Evolutionary conservation across 139 green algal genomes (phyloP).

Genomic region (Helicosporidium sp.): DNA sequence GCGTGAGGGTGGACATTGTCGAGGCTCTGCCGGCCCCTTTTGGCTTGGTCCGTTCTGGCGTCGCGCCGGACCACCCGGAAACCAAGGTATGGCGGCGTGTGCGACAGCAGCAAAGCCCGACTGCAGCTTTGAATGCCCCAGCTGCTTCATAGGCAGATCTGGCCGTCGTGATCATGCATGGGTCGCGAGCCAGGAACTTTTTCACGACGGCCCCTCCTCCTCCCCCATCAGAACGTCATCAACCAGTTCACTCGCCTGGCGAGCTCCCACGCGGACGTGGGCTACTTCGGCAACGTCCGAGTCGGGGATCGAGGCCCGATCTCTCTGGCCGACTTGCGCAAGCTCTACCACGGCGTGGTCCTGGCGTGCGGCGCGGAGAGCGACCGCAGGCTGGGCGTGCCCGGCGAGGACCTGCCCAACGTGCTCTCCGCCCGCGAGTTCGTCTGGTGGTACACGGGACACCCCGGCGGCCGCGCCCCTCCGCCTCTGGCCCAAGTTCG

Average conservation of each 20-base stretch:
- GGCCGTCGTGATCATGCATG: neutral
- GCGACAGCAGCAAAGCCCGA: too few species aligned
- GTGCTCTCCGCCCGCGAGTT: constrained; percentile 76
- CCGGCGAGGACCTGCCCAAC: constrained; percentile 45
- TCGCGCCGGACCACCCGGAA: constrained; percentile 87
- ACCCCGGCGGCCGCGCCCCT: constrained; percentile 50
- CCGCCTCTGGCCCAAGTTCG: too few species aligned
- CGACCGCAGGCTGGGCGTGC: constrained; percentile 52
- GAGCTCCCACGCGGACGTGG: constrained; percentile 19
- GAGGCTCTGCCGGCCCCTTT: constrained; percentile 80
- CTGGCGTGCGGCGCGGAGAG: constrained; percentile 74
- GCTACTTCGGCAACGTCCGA: constrained; percentile 69
- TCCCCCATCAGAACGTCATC: constrained; percentile 58
- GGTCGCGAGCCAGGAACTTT: neutral
- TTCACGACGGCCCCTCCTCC: neutral
- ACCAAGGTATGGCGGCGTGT: constrained; percentile 64
- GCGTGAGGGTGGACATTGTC: constrained; percentile 23
- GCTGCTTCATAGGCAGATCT: neutral
- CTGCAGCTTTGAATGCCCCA: neutral
- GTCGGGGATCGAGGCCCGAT: constrained; percentile 38
- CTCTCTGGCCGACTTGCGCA: constrained; percentile 47
- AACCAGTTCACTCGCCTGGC: constrained; percentile 61
- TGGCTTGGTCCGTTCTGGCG: constrained; percentile 78
- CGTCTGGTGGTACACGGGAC: constrained; percentile 97
- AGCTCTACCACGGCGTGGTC: constrained; percentile 63